Conservation (phyloP, 2,329 filamentous ascomycete species). For the Calonectria pteridis region DNA sequence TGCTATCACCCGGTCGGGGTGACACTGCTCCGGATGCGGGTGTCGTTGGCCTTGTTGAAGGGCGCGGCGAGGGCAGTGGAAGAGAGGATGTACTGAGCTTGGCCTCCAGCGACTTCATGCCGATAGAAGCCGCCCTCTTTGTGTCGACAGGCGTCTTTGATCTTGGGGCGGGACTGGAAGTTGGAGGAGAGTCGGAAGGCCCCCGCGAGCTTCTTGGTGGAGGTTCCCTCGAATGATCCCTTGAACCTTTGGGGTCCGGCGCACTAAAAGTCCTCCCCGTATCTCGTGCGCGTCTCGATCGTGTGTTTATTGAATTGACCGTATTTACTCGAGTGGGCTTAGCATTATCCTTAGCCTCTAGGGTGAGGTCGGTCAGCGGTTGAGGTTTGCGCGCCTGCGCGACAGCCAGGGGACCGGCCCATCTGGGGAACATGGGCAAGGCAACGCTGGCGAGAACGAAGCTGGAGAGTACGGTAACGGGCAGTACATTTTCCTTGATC, state of each 20-base stretch:
- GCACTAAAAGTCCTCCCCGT: constrained; percentile 58
- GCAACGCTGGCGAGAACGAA: constrained; percentile 83
- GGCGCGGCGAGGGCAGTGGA: constrained; percentile 70
- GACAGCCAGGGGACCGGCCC: constrained; percentile 84
- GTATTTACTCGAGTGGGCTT: constrained; percentile 76
- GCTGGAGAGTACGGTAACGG: constrained; percentile 84
- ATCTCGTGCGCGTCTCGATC: constrained; percentile 62
- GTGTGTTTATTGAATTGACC: constrained; percentile 64
- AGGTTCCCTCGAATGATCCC: constrained; percentile 44
- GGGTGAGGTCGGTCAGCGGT: constrained; percentile 45
- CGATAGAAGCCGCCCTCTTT: constrained; percentile 63
- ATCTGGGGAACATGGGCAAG: constrained; percentile 79
- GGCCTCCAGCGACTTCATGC: constrained; percentile 68
- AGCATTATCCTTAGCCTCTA: constrained; percentile 56
- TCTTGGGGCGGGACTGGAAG: constrained; percentile 39
- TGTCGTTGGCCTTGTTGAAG: constrained; percentile 66
- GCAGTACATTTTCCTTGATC: constrained; percentile 85
- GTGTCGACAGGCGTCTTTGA: constrained; percentile 52
- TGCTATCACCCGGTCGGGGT: constrained; percentile 60
- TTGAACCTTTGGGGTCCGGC: constrained; percentile 52
- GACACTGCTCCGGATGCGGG: constrained; percentile 67
- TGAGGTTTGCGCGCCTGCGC: constrained; percentile 84
- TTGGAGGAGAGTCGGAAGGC: constrained; percentile 34
- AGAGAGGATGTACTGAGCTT: constrained; percentile 77
- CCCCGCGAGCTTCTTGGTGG: constrained; percentile 44